These are phyloP conservation scores for Cercophora newfieldiana DNA, from an alignment of 495 filamentous ascomycete species.

Conservation along the genomic window DNA sequence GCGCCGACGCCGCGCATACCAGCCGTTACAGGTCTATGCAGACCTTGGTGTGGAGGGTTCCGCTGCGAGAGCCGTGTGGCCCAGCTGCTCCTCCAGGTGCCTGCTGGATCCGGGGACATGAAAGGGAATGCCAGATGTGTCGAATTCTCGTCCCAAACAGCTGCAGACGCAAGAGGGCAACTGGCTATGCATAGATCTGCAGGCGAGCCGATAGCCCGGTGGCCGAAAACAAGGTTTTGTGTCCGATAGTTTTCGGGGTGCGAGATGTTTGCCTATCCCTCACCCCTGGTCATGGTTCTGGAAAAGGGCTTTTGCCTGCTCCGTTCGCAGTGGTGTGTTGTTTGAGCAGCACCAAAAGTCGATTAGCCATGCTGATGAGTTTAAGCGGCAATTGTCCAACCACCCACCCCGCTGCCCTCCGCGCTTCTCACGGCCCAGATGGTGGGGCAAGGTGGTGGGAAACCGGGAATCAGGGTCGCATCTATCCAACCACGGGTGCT, in stretches of 20 bases:
- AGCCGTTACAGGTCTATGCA: neutral
- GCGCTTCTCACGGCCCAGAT: conserved; percentile 8
- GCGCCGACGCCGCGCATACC: neutral
- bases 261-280: neutral
- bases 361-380: conserved; percentile 27
- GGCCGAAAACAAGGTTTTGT: neutral
- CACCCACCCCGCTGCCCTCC: neutral
- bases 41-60: neutral
- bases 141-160: neutral
- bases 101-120: neutral
- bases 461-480: conserved; percentile 43
- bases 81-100: too few relatives aligned
- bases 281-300: neutral
- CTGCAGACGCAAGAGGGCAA: neutral
- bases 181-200: neutral
- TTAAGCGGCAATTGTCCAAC: conserved; percentile 28
- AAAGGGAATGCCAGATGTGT: neutral
- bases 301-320: neutral
- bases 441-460: conserved; percentile 27
- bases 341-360: neutral
- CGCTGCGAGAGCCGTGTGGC: neutral
- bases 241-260: neutral
- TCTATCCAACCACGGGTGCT: conserved; percentile 35
- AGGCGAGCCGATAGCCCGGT: neutral
- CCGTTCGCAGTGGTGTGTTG: neutral